A percentile compares a stretch with the other conserved stretches of the same genome.
Evolutionary conservation across 352 stramenopile genomes (phyloP).

Genomic region (Labyrinthula sp.): DNA sequence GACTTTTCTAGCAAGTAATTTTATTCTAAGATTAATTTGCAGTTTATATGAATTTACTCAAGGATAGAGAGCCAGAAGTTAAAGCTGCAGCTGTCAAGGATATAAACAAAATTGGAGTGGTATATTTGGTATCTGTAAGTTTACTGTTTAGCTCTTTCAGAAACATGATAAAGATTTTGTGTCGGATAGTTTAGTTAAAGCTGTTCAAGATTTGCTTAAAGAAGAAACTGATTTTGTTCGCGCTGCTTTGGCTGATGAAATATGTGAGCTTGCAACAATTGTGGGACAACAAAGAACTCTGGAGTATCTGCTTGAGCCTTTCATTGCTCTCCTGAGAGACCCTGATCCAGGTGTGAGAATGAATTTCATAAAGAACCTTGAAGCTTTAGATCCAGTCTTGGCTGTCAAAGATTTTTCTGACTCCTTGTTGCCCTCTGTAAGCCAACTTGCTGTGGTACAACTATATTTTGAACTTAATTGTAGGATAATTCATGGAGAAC

Average conservation of each 20-base stretch:
- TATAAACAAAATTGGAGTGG: constrained; percentile 44
- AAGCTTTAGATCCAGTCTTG: constrained; percentile 83
- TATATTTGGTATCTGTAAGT: constrained; percentile 35
- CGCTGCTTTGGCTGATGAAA: constrained; percentile 69
- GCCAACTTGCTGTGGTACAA: constrained; percentile 82
- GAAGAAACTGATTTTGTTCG: constrained; percentile 88
- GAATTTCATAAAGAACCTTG: constrained; percentile 93
- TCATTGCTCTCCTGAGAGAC: constrained; percentile 80
- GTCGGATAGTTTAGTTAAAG: constrained; percentile 30
- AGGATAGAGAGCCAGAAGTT: constrained; percentile 87
- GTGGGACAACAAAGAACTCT: constrained; percentile 74
- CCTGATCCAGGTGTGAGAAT: constrained; percentile 85
- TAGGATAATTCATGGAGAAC: constrained; percentile 97
- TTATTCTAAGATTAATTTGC: constrained; percentile 39
- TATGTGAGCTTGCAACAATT: constrained; percentile 79
- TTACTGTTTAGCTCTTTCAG: constrained; percentile 4
- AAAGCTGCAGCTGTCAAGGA: constrained; percentile 78
- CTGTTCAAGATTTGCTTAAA: constrained; percentile 53
- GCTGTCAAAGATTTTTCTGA: constrained; percentile 84
- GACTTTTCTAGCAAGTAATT: neutral
- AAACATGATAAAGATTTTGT: constrained; percentile 27
- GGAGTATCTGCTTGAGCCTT: constrained; percentile 72
- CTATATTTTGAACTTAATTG: no score
- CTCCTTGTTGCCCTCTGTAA: constrained; percentile 83
- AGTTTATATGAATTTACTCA: constrained; percentile 71